These are phyloP conservation scores for Hysterangium stoloniferum DNA, from an alignment of 768 basidiomycete species.

Conservation along the genomic window DNA sequence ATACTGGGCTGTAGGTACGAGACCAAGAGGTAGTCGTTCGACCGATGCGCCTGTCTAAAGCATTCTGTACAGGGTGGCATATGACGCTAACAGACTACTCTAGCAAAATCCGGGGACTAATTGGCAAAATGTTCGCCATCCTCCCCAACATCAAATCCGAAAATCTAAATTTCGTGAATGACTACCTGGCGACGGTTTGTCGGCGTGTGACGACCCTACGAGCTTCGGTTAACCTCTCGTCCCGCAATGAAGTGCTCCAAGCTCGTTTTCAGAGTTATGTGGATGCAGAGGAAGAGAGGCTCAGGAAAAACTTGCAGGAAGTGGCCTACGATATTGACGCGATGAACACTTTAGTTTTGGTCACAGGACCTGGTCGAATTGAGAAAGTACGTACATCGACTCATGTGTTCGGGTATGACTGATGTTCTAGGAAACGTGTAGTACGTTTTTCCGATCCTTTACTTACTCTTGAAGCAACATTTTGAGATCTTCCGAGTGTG, in stretches of 20 bases:
- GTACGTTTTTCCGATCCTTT: constrained; percentile 13
- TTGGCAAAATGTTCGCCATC: background rate
- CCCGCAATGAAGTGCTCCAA: background rate
- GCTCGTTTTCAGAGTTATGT: constrained; percentile 8
- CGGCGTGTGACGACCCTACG: background rate
- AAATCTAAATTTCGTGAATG: background rate
- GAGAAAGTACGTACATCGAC: constrained; percentile 24
- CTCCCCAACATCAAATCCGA: background rate
- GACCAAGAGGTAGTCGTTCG: background rate
- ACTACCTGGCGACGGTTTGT: background rate
- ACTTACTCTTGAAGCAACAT: constrained; percentile 15
- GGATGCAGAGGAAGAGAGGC: constrained; percentile 20
- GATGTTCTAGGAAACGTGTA: background rate
- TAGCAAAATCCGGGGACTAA: background rate
- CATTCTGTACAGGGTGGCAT: constrained; percentile 2
- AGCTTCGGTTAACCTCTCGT: background rate
- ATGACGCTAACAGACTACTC: background rate
- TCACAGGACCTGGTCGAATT: constrained; percentile 21
- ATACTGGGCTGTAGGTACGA: constrained; percentile 24
- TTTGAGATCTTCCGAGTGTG: constrained; percentile 19
- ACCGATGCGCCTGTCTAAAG: background rate
- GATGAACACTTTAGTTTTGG: constrained; percentile 21
- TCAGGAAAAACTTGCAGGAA: constrained; percentile 18
- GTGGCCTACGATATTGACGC: constrained; percentile 24
- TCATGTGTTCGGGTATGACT: background rate